Evolutionary conservation across 805 yeast genomes (phyloP).

Genomic region (Kregervanrija pseudodelftensis): DNA sequence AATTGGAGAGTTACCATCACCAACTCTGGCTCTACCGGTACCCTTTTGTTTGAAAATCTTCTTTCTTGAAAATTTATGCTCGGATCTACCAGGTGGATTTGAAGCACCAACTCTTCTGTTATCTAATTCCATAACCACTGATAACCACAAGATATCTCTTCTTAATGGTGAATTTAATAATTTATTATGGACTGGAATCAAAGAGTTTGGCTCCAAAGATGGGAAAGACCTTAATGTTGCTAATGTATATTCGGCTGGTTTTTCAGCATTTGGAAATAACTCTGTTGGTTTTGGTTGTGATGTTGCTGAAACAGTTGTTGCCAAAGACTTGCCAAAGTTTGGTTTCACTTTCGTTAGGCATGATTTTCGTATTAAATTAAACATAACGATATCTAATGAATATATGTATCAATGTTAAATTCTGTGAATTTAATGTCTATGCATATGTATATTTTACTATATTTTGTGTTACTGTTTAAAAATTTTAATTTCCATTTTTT

Average conservation of each 20-base stretch:
- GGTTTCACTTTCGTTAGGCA: no score
- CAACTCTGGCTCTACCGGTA: constrained; percentile 89
- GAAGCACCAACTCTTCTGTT: constrained; percentile 83
- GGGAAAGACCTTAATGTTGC: constrained; percentile 82
- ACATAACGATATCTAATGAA: no score
- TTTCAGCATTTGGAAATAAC: constrained; percentile 23
- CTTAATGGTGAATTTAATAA: constrained; percentile 71
- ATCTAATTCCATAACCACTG: constrained; percentile 89
- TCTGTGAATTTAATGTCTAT: no score
- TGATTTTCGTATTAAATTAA: no score
- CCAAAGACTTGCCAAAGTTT: not conserved
- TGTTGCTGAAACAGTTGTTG: constrained; percentile 2
- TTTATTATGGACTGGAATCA: constrained; percentile 69
- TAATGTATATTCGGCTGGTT: constrained; percentile 66
- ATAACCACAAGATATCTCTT: constrained; percentile 90
- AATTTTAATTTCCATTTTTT: no score
- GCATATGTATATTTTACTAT: no score
- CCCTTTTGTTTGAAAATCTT: constrained; percentile 90
- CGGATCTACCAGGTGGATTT: constrained; percentile 79
- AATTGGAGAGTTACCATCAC: constrained; percentile 92
- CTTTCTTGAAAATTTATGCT: constrained; percentile 75
- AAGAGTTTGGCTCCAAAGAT: constrained; percentile 74
- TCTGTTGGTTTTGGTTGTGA: not conserved
- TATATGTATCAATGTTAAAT: no score
- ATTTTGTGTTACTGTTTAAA: no score